phyloP scores from a whole-genome alignment of 2,329 filamentous ascomycete species.

The Calcarisporium arbuscula region DNA sequence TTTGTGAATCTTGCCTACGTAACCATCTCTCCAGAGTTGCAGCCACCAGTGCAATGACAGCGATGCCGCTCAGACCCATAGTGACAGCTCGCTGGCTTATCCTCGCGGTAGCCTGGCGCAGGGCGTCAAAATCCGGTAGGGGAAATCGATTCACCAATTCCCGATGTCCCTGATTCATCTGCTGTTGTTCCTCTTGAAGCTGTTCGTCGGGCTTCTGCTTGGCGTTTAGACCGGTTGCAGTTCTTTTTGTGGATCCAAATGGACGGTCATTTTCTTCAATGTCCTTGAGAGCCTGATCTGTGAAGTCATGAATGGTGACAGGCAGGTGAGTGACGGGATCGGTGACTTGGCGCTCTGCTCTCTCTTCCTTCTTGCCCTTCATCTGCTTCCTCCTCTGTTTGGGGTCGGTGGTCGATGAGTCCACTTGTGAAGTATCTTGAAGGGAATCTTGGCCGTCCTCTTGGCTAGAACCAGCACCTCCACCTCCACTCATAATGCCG shows the following conservation, averaged over 20 bases:
- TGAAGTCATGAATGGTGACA: constrained; percentile 62
- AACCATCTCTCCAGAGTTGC: constrained; percentile 16
- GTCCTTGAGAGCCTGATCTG: constrained; percentile 49
- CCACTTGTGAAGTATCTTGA: constrained; percentile 30
- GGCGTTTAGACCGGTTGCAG: constrained; percentile 29
- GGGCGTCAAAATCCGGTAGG: constrained; percentile 39
- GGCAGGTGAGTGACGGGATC: constrained; percentile 68
- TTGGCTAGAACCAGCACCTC: too few relatives aligned
- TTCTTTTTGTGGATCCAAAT: constrained; percentile 28
- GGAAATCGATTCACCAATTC: constrained; percentile 40
- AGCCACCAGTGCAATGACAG: constrained; percentile 22
- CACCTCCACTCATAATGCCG: too few relatives aligned
- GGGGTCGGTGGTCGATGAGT: constrained; percentile 30
- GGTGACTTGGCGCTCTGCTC: constrained; percentile 56
- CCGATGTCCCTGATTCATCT: constrained; percentile 31
- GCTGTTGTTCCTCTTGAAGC: constrained; percentile 26
- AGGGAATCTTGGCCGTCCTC: constrained; percentile 14
- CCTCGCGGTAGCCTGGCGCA: constrained; percentile 24
- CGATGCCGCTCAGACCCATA: constrained; percentile 28
- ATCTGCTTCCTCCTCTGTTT: constrained; percentile 42
- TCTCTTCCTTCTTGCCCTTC: constrained; percentile 37
- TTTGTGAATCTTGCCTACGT: constrained; percentile 2
- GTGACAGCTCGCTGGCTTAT: constrained; percentile 28
- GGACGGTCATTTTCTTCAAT: constrained; percentile 23
- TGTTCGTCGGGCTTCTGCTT: constrained; percentile 33